These are phyloP conservation scores for Beauveria asiatica DNA, from an alignment of 2,329 filamentous ascomycete genomes.

Conservation along the genomic window DNA sequence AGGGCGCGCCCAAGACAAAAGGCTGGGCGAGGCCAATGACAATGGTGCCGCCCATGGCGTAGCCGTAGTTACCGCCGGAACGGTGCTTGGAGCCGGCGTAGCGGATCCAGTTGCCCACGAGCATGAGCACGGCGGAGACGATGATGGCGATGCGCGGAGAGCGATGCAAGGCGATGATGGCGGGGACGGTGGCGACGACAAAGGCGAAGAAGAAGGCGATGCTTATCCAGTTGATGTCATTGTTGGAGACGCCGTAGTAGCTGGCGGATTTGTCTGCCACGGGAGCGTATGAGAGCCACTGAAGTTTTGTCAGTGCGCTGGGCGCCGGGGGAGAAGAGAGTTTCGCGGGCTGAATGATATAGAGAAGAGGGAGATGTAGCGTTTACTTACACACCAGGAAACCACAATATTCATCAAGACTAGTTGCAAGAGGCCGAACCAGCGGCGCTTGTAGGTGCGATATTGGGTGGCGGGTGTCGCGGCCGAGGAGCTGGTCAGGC, in stretches of 20 bases:
- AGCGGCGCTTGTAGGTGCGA: slow-evolving; percentile 68
- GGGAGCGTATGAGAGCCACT: slow-evolving; percentile 91
- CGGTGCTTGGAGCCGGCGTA: slow-evolving; percentile 58
- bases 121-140: slow-evolving; percentile 59
- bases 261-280: slow-evolving; percentile 64
- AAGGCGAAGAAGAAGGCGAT: slow-evolving; percentile 85
- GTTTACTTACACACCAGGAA: slow-evolving; percentile 78
- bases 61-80: slow-evolving; percentile 56
- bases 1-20: slow-evolving; percentile 83
- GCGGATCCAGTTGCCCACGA: slow-evolving; percentile 86
- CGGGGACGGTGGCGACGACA: slow-evolving; percentile 59
- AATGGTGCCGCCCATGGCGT: slow-evolving; percentile 84
- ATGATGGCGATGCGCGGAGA: slow-evolving; percentile 75
- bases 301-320: not conserved
- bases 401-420: slow-evolving; percentile 86
- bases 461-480: slow-evolving; percentile 26
- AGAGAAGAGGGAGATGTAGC: not conserved
- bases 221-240: slow-evolving; percentile 84
- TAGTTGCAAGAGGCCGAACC: slow-evolving; percentile 78
- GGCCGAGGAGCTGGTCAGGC: slow-evolving; percentile 6
- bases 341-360: no score
- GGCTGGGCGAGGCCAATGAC: slow-evolving; percentile 83
- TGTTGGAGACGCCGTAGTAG: slow-evolving; percentile 69
- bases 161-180: slow-evolving; percentile 69
- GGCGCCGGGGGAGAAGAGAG: not conserved